Evolutionary conservation across 331 rosid genomes (phyloP).

Genomic region (Pyrus hybrid): DNA sequence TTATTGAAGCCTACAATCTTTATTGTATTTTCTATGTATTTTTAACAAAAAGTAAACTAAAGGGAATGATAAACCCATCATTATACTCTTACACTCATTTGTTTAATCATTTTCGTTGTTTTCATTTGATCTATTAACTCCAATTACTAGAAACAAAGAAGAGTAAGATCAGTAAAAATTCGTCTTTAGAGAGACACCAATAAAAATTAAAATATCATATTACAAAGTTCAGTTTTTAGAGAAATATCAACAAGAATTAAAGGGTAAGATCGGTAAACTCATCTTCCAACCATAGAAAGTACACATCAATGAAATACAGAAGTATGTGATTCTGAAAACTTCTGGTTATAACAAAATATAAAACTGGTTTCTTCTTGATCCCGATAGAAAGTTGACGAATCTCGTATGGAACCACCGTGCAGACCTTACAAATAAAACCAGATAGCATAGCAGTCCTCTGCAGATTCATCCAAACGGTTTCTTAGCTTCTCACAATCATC

Average conservation of each 20-base stretch:
- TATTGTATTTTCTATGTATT: no score
- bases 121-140: no score
- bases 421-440: not conserved
- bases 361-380: not conserved
- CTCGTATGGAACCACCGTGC: conserved; percentile 1
- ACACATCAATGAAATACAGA: not conserved
- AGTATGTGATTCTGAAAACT: not conserved
- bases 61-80: no score
- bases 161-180: no score
- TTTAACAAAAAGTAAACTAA: no score
- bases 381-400: not conserved
- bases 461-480: not conserved
- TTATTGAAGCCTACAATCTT: no score
- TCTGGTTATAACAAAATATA: not conserved
- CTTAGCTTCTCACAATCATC: conserved; percentile 14
- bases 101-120: no score
- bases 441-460: conserved; percentile 9
- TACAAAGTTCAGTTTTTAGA: not conserved
- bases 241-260: not conserved
- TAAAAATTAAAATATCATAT: not conserved
- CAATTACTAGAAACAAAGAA: no score
- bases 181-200: no score
- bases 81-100: no score
- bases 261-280: not conserved
- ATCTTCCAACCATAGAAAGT: not conserved